Conservation (phyloP, 164 flowering plant genomes). For the Berberis vulgaris region DNA sequence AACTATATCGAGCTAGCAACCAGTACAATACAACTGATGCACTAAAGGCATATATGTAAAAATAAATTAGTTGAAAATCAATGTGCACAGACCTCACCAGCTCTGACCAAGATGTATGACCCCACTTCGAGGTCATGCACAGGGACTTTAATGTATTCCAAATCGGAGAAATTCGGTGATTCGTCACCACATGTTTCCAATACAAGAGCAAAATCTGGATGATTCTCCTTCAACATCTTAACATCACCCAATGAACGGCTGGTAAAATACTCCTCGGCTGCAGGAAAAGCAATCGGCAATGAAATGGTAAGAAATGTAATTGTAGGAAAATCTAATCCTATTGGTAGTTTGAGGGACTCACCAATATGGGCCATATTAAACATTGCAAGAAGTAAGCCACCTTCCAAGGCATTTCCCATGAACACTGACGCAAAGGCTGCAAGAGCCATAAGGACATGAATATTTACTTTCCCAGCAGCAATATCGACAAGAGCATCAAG, state of each 20-base stretch:
- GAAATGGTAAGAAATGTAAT: neutral
- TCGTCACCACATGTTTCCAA: constrained; percentile 42
- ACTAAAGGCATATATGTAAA: neutral
- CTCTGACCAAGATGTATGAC: constrained; percentile 81
- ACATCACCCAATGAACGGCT: constrained; percentile 89
- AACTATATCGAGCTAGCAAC: too few relatives aligned
- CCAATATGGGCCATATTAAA: constrained; percentile 98
- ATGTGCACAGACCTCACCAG: constrained; percentile 87
- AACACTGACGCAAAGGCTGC: constrained; percentile 93
- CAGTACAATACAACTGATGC: too few relatives aligned
- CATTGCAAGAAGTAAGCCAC: constrained; percentile 95
- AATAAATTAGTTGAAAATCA: neutral
- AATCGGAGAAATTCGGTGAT: constrained; percentile 46
- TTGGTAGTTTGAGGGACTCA: constrained; percentile 5
- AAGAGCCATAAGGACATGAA: constrained; percentile 96
- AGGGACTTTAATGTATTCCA: constrained; percentile 60
- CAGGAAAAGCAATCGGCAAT: constrained; percentile 10
- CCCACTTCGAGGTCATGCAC: constrained; percentile 77
- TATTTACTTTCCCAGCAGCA: constrained; percentile 82
- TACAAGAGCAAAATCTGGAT: constrained; percentile 89
- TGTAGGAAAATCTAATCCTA: neutral
- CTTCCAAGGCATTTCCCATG: constrained; percentile 95
- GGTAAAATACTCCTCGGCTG: constrained; percentile 98
- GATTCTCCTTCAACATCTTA: constrained; percentile 79
- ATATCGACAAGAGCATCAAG: constrained; percentile 84